Conservation (phyloP, 2,329 filamentous ascomycete species). For the Hymenoscyphus salicellus region DNA sequence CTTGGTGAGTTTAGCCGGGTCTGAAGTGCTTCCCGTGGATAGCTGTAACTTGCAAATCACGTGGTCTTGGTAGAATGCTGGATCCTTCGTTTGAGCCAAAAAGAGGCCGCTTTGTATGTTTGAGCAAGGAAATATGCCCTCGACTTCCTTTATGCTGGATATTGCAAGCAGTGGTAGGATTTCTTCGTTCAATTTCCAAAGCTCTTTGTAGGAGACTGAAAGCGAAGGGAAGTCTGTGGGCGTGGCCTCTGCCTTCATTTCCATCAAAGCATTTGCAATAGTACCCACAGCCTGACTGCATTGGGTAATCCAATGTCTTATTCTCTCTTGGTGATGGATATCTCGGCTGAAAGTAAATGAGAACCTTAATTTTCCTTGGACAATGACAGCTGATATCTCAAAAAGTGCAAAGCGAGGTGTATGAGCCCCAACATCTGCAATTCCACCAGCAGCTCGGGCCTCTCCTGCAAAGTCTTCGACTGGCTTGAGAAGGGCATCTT, state of each 20-base stretch:
- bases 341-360: constrained; percentile 21
- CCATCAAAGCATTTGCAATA: not conserved
- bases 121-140: constrained; percentile 20
- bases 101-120: constrained; percentile 19
- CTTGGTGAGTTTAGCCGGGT: constrained; percentile 3
- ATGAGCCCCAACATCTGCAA: constrained; percentile 15
- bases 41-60: not conserved
- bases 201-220: constrained; percentile 8
- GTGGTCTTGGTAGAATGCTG: constrained; percentile 4
- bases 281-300: constrained; percentile 17
- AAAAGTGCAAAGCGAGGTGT: constrained; percentile 18
- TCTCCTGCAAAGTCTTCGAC: constrained; percentile 19
- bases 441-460: constrained; percentile 11
- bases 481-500: constrained; percentile 35
- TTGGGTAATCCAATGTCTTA: constrained; percentile 17
- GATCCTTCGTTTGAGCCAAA: constrained; percentile 7
- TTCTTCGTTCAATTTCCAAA: not conserved
- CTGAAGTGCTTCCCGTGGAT: not conserved
- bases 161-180: not conserved
- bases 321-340: constrained; percentile 19
- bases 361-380: constrained; percentile 19
- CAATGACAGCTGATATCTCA: constrained; percentile 22
- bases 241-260: constrained; percentile 7
- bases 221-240: constrained; percentile 20
- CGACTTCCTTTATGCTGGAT: constrained; percentile 9